phyloP scores from a whole-genome alignment of 305 asterid genomes.

The Fraxinus velutina region DNA sequence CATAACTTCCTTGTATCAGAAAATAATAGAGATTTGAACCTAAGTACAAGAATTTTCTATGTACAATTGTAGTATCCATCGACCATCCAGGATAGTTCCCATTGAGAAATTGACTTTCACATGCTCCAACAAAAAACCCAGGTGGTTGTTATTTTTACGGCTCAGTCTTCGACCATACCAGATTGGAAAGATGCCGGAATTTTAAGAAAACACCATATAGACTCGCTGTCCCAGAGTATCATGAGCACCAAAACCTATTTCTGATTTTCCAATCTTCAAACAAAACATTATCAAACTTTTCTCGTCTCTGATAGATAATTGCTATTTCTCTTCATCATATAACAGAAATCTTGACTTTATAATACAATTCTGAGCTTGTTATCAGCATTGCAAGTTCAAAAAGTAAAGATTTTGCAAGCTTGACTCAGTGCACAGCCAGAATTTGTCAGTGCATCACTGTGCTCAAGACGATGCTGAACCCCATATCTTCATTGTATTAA shows the following conservation, averaged over 20 bases:
- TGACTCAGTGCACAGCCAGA: conserved; percentile 21
- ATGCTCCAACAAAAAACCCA: conserved; percentile 14
- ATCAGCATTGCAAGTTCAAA: conserved; percentile 23
- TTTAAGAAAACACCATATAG: conserved; percentile 13
- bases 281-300: conserved; percentile 24
- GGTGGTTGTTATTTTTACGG: conserved; percentile 12
- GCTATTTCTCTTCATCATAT: conserved; percentile 28
- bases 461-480: conserved; percentile 25
- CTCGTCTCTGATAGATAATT: conserved; percentile 10
- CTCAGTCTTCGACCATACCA: conserved; percentile 22
- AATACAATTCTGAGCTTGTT: conserved; percentile 30
- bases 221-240: conserved; percentile 15
- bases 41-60: conserved; percentile 29
- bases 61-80: conserved; percentile 32
- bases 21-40: conserved; percentile 28
- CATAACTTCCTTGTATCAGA: conserved; percentile 28
- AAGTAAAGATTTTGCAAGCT: conserved; percentile 18
- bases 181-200: conserved; percentile 24
- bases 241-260: conserved; percentile 16
- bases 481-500: conserved; percentile 18
- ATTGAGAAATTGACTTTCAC: neutral
- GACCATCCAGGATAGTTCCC: conserved; percentile 12
- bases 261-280: conserved; percentile 21
- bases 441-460: conserved; percentile 3
- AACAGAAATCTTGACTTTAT: conserved; percentile 22